These are phyloP conservation scores for Apiotrichum sp. DNA, from an alignment of 1,284 basidiomycete species.

Conservation along the genomic window DNA sequence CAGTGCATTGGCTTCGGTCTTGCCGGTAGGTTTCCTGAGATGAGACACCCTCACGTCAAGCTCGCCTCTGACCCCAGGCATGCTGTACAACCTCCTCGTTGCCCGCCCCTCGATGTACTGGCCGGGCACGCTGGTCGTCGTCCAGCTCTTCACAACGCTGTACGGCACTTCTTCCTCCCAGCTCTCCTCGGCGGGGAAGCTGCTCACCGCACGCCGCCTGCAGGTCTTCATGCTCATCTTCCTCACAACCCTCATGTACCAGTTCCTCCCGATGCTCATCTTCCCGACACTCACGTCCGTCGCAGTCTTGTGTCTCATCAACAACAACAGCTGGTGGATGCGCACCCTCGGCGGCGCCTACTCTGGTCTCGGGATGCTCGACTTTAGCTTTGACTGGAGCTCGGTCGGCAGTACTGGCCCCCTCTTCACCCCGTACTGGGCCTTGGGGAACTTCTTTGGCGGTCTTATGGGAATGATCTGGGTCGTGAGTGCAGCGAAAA, in stretches of 20 bases:
- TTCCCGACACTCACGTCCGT: constrained; percentile 51
- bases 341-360: constrained; percentile 50
- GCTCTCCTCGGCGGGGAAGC: constrained; percentile 18
- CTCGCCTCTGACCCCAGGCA: constrained; percentile 23
- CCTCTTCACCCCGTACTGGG: constrained; percentile 52
- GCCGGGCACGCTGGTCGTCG: constrained; percentile 50
- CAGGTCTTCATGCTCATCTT: constrained; percentile 49
- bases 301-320: constrained; percentile 49
- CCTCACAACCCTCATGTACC: constrained; percentile 46
- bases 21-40: constrained; percentile 39
- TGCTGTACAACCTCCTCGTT: constrained; percentile 46
- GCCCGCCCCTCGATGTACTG: constrained; percentile 46
- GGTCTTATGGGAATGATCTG: constrained; percentile 49
- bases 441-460: constrained; percentile 47
- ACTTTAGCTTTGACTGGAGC: constrained; percentile 52
- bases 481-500: constrained; percentile 34
- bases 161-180: constrained; percentile 31
- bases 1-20: constrained; percentile 54
- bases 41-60: background rate
- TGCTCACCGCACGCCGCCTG: constrained; percentile 44
- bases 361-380: constrained; percentile 50
- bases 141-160: constrained; percentile 52
- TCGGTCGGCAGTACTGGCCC: constrained; percentile 49
- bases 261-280: constrained; percentile 50
- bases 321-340: constrained; percentile 46